phyloP scores from a whole-genome alignment of 257 asterid genomes.

The Solanum chilense region DNA sequence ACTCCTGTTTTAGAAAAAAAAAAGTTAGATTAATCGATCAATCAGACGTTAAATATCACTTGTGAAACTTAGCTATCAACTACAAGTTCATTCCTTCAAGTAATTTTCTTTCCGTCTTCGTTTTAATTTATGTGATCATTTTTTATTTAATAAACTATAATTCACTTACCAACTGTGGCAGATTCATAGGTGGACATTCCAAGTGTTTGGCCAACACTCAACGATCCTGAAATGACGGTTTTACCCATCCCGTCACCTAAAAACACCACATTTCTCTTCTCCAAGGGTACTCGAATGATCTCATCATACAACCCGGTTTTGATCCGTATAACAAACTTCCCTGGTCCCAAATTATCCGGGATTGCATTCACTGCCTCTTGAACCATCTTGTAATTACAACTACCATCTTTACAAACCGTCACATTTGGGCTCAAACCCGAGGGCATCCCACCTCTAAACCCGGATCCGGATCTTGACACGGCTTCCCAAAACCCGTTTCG shows the following conservation, averaged over 20 bases:
- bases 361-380: slow-evolving; percentile 1
- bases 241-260: slow-evolving; percentile 1
- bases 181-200: not conserved
- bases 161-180: not conserved
- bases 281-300: not conserved
- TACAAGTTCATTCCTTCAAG: not conserved
- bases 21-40: not conserved
- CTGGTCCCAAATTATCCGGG: not conserved
- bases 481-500: slow-evolving; percentile 4
- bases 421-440: not conserved
- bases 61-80: not conserved
- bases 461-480: not conserved
- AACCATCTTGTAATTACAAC: not conserved
- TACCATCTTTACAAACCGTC: not conserved
- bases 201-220: not conserved
- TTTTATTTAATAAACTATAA: not conserved
- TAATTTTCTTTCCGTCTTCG: not conserved
- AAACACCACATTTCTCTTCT: not conserved
- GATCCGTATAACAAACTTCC: not conserved
- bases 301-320: not conserved
- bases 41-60: not conserved
- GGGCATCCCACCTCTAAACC: not conserved
- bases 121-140: not conserved
- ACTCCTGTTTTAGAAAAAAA: slow-evolving; percentile 17
- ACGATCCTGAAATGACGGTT: not conserved